Evolutionary conservation across 306 rosid species (phyloP).

Genomic region (Fragaria nilgerrensis): DNA sequence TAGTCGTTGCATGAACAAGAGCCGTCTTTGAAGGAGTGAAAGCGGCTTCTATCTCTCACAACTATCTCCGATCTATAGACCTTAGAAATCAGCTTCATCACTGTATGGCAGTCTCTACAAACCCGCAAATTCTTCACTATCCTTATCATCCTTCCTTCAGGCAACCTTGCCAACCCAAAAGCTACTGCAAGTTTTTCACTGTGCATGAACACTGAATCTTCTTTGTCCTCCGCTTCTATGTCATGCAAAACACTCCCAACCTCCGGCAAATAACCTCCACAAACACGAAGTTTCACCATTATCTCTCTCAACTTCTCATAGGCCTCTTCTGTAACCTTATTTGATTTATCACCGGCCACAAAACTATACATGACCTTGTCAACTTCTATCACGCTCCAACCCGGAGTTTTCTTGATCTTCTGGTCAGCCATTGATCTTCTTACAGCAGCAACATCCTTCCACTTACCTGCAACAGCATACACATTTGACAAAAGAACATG

Average conservation of each 20-base stretch:
- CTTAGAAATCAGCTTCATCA: conserved; percentile 76
- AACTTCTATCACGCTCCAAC: conserved; percentile 86
- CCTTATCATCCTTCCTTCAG: conserved; percentile 52
- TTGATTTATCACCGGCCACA: conserved; percentile 67
- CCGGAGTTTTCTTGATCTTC: conserved; percentile 60
- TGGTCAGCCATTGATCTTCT: conserved; percentile 68
- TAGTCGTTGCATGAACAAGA: conserved; percentile 76
- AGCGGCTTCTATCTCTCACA: conserved; percentile 83
- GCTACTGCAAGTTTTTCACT: conserved; percentile 92
- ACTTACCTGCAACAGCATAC: conserved; percentile 72
- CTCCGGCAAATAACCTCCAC: conserved; percentile 62
- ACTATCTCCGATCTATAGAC: conserved; percentile 63
- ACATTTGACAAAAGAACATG: conserved; percentile 76
- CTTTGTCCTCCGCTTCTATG: conserved; percentile 80
- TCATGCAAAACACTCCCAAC: conserved; percentile 71
- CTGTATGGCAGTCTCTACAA: conserved; percentile 76
- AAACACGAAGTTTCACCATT: conserved; percentile 55
- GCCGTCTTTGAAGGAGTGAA: conserved; percentile 70
- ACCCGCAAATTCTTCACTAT: conserved; percentile 77
- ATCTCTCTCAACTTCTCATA: conserved; percentile 62
- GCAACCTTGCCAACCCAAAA: conserved; percentile 64
- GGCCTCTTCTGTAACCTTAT: conserved; percentile 54
- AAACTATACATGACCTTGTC: conserved; percentile 63
- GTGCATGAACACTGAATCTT: conserved; percentile 68
- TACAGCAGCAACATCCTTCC: conserved; percentile 69